These are phyloP conservation scores for Chlorella sp. DNA, from an alignment of 139 green algal species.

Conservation along the genomic window DNA sequence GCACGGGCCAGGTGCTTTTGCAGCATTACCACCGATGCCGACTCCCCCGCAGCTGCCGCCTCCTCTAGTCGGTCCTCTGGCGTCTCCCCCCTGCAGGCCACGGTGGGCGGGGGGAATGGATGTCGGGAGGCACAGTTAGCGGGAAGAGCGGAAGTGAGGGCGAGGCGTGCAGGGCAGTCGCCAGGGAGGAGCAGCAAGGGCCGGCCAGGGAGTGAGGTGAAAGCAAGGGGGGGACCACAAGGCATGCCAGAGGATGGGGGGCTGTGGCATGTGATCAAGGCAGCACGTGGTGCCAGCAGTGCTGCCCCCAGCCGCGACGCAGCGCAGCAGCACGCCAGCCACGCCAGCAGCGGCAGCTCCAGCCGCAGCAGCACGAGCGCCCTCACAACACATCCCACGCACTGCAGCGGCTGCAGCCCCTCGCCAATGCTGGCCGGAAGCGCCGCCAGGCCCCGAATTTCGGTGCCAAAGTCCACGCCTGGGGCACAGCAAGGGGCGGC, in stretches of 20 bases:
- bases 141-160: neutral
- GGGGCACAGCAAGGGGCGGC: neutral
- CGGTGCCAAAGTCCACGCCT: constrained; percentile 60
- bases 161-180: neutral
- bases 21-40: constrained; percentile 50
- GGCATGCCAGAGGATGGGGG: neutral
- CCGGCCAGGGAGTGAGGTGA: neutral
- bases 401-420: constrained; percentile 26
- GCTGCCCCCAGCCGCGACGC: too few relatives aligned
- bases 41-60: constrained; percentile 47
- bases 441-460: constrained; percentile 62
- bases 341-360: neutral
- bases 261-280: too few relatives aligned
- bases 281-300: too few relatives aligned
- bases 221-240: neutral
- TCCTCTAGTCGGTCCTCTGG: constrained; percentile 64
- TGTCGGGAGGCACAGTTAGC: neutral
- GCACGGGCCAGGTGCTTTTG: constrained; percentile 72
- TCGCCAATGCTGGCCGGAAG: constrained; percentile 42
- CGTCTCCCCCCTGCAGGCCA: constrained; percentile 33
- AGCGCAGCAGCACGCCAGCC: neutral
- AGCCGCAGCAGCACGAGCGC: too few relatives aligned
- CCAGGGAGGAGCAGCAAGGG: too few relatives aligned
- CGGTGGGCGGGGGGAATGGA: neutral
- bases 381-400: neutral